Conservation (phyloP, 2,329 filamentous ascomycete species). For the Verticillium tricorpus region DNA sequence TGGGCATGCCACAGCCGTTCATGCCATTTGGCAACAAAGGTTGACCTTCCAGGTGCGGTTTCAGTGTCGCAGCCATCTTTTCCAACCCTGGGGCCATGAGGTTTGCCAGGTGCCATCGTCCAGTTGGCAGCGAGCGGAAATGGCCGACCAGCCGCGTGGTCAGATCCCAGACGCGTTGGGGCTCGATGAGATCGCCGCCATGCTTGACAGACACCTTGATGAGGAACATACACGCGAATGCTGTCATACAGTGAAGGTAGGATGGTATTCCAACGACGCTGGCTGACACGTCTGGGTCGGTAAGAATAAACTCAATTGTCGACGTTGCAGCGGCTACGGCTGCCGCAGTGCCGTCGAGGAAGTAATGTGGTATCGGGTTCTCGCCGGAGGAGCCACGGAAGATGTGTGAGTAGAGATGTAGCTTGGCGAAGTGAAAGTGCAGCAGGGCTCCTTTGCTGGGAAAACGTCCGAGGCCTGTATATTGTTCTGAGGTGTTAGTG, state of each 20-base stretch:
- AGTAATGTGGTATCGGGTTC: constrained; percentile 26
- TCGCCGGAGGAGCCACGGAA: constrained; percentile 32
- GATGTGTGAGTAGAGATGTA: constrained; percentile 36
- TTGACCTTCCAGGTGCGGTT: neutral
- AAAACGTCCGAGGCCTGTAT: constrained; percentile 32
- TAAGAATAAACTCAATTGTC: constrained; percentile 38
- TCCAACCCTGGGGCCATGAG: constrained; percentile 42
- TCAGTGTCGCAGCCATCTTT: constrained; percentile 26
- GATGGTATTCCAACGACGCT: constrained; percentile 40
- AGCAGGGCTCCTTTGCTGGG: constrained; percentile 34
- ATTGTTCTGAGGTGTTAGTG: constrained; percentile 24
- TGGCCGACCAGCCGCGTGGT: constrained; percentile 31
- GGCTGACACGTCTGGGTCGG: constrained; percentile 34
- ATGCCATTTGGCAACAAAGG: neutral
- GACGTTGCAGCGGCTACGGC: constrained; percentile 33
- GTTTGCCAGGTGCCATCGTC: constrained; percentile 39
- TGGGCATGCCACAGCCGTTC: neutral
- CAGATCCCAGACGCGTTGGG: constrained; percentile 29
- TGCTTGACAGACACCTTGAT: constrained; percentile 41
- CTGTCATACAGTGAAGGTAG: constrained; percentile 48
- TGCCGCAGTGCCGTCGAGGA: constrained; percentile 25
- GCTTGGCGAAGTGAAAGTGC: constrained; percentile 37
- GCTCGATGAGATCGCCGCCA: constrained; percentile 30
- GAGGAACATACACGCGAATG: constrained; percentile 48
- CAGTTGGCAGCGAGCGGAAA: constrained; percentile 34